Evolutionary conservation across 257 asterid species (phyloP).

Genomic region (Rehmannia glutinosa): DNA sequence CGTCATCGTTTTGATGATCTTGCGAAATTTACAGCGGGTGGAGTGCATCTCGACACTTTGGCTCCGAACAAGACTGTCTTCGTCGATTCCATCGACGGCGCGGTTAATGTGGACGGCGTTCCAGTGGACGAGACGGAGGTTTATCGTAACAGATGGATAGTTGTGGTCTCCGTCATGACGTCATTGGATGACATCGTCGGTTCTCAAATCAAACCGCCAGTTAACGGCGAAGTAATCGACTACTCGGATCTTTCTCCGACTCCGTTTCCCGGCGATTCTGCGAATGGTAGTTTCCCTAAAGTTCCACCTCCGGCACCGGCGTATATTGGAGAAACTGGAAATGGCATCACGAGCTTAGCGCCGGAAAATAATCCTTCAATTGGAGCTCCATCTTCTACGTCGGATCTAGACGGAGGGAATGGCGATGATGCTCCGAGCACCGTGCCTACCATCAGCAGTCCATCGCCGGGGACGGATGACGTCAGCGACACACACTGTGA

Average conservation of each 20-base stretch:
- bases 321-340: background rate
- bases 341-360: background rate
- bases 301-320: slow-evolving; percentile 1
- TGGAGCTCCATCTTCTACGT: slow-evolving; percentile 22
- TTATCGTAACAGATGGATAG: slow-evolving; percentile 64
- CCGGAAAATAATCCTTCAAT: background rate
- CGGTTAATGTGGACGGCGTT: slow-evolving; percentile 43
- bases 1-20: slow-evolving; percentile 40
- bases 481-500: slow-evolving; percentile 20
- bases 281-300: background rate
- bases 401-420: background rate
- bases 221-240: background rate
- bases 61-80: slow-evolving; percentile 39
- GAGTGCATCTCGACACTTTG: slow-evolving; percentile 36
- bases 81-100: slow-evolving; percentile 29
- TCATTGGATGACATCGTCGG: slow-evolving; percentile 45
- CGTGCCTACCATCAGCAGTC: background rate
- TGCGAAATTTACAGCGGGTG: slow-evolving; percentile 10
- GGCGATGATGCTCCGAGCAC: background rate
- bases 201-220: background rate
- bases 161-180: slow-evolving; percentile 37
- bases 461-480: slow-evolving; percentile 14
- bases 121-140: slow-evolving; percentile 41
- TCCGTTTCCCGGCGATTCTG: slow-evolving; percentile 5
- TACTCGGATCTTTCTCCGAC: slow-evolving; percentile 11